Evolutionary conservation across 2,329 filamentous ascomycete genomes (phyloP), one percentile per base, ranked within the genome.

Genomic region (Epichloe brachyelytri): DNA sequence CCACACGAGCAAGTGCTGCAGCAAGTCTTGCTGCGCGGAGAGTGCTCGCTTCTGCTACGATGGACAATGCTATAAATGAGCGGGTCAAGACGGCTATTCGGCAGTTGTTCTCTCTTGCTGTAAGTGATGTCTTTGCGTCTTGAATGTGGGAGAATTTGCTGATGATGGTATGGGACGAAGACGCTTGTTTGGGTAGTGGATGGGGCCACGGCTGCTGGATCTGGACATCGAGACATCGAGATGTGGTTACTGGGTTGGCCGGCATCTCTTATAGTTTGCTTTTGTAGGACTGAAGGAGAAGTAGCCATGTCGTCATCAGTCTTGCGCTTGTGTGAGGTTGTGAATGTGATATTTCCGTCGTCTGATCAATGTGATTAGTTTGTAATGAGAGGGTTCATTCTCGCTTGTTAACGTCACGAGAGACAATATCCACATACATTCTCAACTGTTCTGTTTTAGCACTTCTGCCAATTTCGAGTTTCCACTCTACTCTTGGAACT

Each of bases 61-160:
- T 11, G 53, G 53, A 20, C 39, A 54, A 37, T 54, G 53, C 51
- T 54, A 51, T 37, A 14, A 14, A n/a, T 54, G 48, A 48, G 45
- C 39, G 19, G n/a, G 19, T 3, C 19, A 20, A 30, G 26, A 5
- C 2, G 17, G 19, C 19, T 5, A 20, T 43, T 43, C 11, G 10
- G 40, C 5, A 20, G 3, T 22, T 10, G 8, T 4, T 43, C 40
- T 43, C 11, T 3, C 40, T 19, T 43, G 40, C 40, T 43, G 19
- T 43, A 14, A 43, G 40, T 22, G 15, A 10, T 40, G 38, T 43
- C 19, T 43, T 22, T 43, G 19, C 20, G 40, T 19, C 8, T 43
- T 19, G 40, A 39, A 8, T n/a, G 14, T 17, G 19, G 5, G 19
- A 11, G 19, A 43, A 12, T 5, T 4, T 17, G 40, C 40, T 22